Evolutionary conservation across 208 protist genomes (phyloP), one percentile per base, ranked within the genome.

Genomic region (Trypanosoma congolense): DNA sequence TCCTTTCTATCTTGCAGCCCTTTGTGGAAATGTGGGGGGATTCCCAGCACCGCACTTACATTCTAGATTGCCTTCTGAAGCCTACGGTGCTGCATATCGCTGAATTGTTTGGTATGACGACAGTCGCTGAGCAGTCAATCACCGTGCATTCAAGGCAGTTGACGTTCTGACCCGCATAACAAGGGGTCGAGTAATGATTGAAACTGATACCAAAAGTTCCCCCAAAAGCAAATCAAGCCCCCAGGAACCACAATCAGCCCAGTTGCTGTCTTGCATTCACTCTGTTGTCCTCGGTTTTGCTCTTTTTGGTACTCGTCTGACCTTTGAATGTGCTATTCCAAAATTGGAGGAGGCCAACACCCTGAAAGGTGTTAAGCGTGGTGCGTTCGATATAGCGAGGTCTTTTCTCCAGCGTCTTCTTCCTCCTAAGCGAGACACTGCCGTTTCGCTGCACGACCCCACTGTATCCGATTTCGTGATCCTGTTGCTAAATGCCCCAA

Each of bases 311-410:
- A 77, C 75, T 6, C 58, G 30, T 24, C 10, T 87, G 12, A 69
- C 73, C 4, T 46, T 77, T 19, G 68, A 80, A 30, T 36, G 69
- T 38, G 58, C 70, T 18, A 58, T 73, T 10, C 79, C 79, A 16
- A 25, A n/a, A 12, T 16, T 58, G 5, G 28, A 44, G 14, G 30
- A 41, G 24, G 61, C 67, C 41, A 46, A 36, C 18, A 14, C 30
- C 19, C 10, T 51, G 8, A 40, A 26, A 31, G 16, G 24, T n/a
- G 62, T 48, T 1, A 78, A 76, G 58, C 36, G 14, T 16, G 2
- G 49, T 25, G 55, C 31, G 2, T 61, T 80, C 36, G 48, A 49
- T 18, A 28, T 87, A 25, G 57, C 70, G 31, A 33, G 58, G 25
- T 65, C 67, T 22, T 61, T 82, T 41, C 59, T 87, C 36, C 42